phyloP scores from a whole-genome alignment of 2,329 filamentous ascomycete genomes.

The Parasarocladium wereldwijsianum region DNA sequence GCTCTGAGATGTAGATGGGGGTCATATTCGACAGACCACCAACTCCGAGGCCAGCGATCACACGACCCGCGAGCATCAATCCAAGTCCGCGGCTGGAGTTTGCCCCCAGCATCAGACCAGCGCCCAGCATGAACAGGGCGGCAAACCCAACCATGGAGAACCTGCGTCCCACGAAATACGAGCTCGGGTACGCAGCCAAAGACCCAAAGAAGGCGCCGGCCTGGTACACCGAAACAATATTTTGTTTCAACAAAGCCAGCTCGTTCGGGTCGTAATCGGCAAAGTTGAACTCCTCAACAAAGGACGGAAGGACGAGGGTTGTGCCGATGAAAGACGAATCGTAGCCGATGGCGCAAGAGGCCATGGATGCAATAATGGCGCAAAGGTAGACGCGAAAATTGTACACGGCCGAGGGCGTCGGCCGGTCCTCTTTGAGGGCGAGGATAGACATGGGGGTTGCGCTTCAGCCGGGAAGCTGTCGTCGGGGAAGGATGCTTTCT shows the following conservation, averaged over 20 bases:
- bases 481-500: background rate
- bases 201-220: constrained; percentile 71
- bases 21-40: constrained; percentile 49
- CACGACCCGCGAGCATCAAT: constrained; percentile 45
- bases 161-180: constrained; percentile 53
- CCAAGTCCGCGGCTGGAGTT: constrained; percentile 48
- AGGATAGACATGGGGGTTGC: constrained; percentile 27
- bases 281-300: constrained; percentile 24
- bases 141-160: constrained; percentile 47
- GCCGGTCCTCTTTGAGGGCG: constrained; percentile 37
- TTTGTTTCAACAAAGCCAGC: constrained; percentile 50
- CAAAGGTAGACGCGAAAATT: constrained; percentile 45
- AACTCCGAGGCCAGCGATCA: constrained; percentile 48
- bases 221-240: constrained; percentile 72
- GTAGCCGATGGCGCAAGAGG: constrained; percentile 41
- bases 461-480: background rate
- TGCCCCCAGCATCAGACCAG: constrained; percentile 57
- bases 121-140: constrained; percentile 52
- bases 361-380: constrained; percentile 38
- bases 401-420: constrained; percentile 42
- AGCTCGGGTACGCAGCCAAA: constrained; percentile 44
- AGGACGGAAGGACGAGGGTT: constrained; percentile 11
- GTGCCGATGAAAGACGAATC: constrained; percentile 27
- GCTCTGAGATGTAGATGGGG: constrained; percentile 46
- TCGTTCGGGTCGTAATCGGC: constrained; percentile 26